Conservation (phyloP, 2,329 filamentous ascomycete species). For the Dryadomyces quercivorus region DNA sequence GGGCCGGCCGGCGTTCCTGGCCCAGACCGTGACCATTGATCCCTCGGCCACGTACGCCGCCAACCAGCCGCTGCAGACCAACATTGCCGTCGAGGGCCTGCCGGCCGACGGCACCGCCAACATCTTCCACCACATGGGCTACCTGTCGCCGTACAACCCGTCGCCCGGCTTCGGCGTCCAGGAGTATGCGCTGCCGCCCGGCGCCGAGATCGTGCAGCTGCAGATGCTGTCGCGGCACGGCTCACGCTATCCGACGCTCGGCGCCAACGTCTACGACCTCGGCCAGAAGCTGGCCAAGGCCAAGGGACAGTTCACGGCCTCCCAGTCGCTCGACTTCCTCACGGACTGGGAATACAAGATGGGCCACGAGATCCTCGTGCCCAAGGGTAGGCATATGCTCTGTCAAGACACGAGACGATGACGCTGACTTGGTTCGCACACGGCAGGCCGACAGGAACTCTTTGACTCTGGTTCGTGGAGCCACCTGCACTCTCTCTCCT, state of each 20-base stretch:
- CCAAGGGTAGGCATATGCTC: constrained; percentile 37
- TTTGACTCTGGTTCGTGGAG: constrained; percentile 43
- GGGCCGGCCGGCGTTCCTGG: constrained; percentile 56
- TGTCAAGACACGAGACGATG: no score
- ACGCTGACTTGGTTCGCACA: background rate
- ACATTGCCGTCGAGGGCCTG: constrained; percentile 51
- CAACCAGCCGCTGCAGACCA: constrained; percentile 59
- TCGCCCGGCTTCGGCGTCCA: constrained; percentile 63
- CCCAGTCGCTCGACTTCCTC: constrained; percentile 50
- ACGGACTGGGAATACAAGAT: constrained; percentile 58
- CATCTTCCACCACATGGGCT: constrained; percentile 60
- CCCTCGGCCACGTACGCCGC: constrained; percentile 54
- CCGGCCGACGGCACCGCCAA: constrained; percentile 40
- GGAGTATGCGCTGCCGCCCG: constrained; percentile 55
- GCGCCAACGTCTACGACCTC: constrained; percentile 40
- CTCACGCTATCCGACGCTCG: constrained; percentile 56
- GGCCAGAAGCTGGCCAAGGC: constrained; percentile 46
- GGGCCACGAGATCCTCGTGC: constrained; percentile 59
- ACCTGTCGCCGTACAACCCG: constrained; percentile 57
- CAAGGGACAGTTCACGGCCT: constrained; percentile 39
- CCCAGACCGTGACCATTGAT: constrained; percentile 55
- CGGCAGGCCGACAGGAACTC: constrained; percentile 51
- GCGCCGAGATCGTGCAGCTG: constrained; percentile 57
- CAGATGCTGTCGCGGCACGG: constrained; percentile 66
- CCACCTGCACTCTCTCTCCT: background rate